Evolutionary conservation across 2,329 filamentous ascomycete species (phyloP).

Genomic region (Ophiostoma quercus): DNA sequence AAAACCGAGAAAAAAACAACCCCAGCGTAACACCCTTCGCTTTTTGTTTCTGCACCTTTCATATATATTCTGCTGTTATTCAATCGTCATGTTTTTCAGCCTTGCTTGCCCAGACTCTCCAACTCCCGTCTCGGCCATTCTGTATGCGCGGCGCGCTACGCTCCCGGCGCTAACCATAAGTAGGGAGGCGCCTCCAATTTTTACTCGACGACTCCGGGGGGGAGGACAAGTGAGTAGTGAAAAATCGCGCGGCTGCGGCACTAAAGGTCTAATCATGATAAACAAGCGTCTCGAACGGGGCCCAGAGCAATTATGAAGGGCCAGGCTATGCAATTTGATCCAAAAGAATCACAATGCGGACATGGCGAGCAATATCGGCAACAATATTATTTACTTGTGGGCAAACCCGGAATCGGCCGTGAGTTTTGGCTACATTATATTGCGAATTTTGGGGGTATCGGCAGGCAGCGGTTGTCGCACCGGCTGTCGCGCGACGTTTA

Average conservation of each 20-base stretch:
- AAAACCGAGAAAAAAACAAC: background rate
- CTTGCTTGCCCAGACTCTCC: constrained; percentile 12
- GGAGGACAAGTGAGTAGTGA: no score
- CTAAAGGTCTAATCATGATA: background rate
- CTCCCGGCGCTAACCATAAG: background rate
- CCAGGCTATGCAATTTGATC: background rate
- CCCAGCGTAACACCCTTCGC: no score
- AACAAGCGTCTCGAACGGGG: background rate
- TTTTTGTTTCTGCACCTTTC: background rate
- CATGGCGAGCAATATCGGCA: background rate
- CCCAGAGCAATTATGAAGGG: background rate
- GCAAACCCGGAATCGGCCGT: background rate
- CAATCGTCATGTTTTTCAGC: constrained; percentile 1
- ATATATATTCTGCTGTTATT: background rate
- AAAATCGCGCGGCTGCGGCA: background rate
- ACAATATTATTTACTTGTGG: background rate
- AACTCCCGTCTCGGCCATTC: background rate
- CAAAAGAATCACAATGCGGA: background rate
- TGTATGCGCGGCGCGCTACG: background rate
- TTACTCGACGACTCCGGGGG: constrained; percentile 1
- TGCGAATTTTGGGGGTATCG: background rate
- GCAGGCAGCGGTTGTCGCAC: background rate
- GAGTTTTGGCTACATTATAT: background rate
- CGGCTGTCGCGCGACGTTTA: background rate
- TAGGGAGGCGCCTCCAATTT: background rate